Base-by-base conservation (phyloP, 2,329 filamentous ascomycete species). In the Calonectria pseudoreteaudii region DNA sequence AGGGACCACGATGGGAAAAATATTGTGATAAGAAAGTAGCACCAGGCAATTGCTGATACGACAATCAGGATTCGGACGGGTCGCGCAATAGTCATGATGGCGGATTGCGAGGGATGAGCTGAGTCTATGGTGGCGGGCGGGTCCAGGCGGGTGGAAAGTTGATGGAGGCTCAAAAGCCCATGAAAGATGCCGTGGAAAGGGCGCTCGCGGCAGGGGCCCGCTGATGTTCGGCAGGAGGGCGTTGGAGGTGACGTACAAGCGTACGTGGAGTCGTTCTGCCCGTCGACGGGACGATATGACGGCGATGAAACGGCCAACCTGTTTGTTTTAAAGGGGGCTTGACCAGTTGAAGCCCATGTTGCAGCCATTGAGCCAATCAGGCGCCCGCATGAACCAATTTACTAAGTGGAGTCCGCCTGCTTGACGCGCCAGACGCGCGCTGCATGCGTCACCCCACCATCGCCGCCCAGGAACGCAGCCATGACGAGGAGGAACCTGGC, bases 1-100 rank as follows among this genome's bases (percentile, higher is more conserved):
- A 86, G 83, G 86, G 85, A 76, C 47, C 86, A 85, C 28, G 90
- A 87, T 11, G 91, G 89, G 75, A 90, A 91, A 83, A 94, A 92
- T 80, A 97, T 88, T 81, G 94, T 93, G 78, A 94, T 93, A 77
- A 97, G 85, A 81, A 98, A 91, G 84, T 96, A 95, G 75, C 94
- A 88, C 88, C 95, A 94, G 77, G 97, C 87, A 74, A 94, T 84
- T 80, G 94, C 86, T 76, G 93, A 94, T 75, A 91, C 88, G 77
- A 94, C 89, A 78, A 91, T 93, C 82, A 98, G 88, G 81, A 94
- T 91, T 86, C 96, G 93, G 83, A 98, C 93, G 72, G 95, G 94
- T 87, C 93, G 93, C 82, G 95, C 94, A 83, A 98, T 89, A 81
- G 94, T 94, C 95, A 98, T 98, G 78, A 80, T 90, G 70, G 65